These are phyloP conservation scores for Backusella luteola DNA, from an alignment of 192 early-diverging fungal species.

Conservation along the genomic window DNA sequence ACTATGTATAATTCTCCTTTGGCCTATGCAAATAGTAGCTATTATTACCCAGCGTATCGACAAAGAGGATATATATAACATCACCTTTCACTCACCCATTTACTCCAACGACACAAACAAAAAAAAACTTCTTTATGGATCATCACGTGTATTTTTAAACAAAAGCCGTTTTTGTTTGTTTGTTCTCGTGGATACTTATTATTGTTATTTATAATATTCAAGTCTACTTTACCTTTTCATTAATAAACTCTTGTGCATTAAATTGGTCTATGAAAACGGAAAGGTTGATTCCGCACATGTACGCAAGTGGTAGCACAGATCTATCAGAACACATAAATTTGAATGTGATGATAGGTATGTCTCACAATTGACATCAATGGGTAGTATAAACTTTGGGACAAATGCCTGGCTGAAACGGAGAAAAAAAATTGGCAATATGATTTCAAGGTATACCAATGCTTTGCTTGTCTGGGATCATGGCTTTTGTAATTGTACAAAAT, in stretches of 20 bases:
- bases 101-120: background rate
- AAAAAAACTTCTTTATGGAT: background rate
- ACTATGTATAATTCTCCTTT: background rate
- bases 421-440: background rate
- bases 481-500: background rate
- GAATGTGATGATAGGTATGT: background rate
- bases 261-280: background rate
- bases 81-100: background rate
- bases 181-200: constrained; percentile 9
- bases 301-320: background rate
- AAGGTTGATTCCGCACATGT: background rate
- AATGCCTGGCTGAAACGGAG: background rate
- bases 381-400: background rate
- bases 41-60: background rate
- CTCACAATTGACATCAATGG: background rate
- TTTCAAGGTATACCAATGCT: background rate
- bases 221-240: background rate
- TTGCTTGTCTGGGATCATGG: background rate
- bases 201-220: background rate
- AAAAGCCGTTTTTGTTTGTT: background rate
- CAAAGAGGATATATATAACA: background rate
- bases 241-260: background rate
- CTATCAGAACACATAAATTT: background rate
- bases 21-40: background rate
- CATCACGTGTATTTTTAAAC: background rate